Base-by-base conservation (phyloP, 345 rosid genomes). In the Ricinus communis region DNA sequence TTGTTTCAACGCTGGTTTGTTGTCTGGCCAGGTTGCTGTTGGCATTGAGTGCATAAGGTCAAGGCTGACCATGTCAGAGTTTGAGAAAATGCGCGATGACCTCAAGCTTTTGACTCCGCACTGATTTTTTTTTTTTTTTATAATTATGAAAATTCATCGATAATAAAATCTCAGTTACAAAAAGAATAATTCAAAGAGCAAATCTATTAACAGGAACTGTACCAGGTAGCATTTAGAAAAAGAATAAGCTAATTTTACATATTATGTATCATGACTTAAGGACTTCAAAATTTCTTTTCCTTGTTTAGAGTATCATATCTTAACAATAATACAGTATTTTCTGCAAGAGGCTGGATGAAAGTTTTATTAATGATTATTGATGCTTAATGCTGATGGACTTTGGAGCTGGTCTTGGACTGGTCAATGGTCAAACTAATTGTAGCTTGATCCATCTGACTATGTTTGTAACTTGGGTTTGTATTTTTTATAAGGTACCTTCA, bases 401-500 rank as follows among this genome's bases (percentile, higher is more conserved):
- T 33, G 28, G 15, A 24, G 74, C 66, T 60, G 33, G 21, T 60
- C 22, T 27, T 55, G 30, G 59, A 68, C 52, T 61, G 68, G 74
- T 30, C 11, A 9, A 36, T 24, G 12, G 27, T 73, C 25, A 60
- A 4, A 60, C 64, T 36, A 36, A 38, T 21, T 60, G 36, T 60
- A 46, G 55, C 22, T n/a, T 56, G 5, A 55, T 27, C 12, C 46
- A 13, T 46, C 59, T 41, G 43, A 28, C 28, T 55, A 61, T 54
- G 30, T 69, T 24, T 25, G 27, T 79, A 65, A 66, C 79, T 64
- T 46, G 31, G 5, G 22, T 64, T 1, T 25, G 14, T 25, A 45
- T 47, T 71, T 66, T 76, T 77, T 69, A 22, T 46, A 88, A 95
- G 98, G 99, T 70, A 92, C 97, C 19, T 95, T 95, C 76, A 95